Percentiles rank a stretch among this genome's conserved stretches.
Conservation (phyloP, 352 stramenopile species). For the Pythium apleroticum region DNA sequence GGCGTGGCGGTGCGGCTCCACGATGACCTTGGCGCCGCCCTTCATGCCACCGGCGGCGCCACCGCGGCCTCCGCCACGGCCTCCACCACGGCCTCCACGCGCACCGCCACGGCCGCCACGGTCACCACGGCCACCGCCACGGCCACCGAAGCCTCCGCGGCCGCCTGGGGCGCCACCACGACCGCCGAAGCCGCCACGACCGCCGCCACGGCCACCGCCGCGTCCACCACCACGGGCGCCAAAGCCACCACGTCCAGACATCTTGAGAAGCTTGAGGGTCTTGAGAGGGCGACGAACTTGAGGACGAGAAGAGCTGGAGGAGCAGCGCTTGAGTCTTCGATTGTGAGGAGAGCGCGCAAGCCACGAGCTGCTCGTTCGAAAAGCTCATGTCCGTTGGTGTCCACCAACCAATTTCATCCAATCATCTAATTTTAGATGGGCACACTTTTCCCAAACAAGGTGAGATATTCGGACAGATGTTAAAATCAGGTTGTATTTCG, state of each 20-base stretch:
- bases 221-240: slow-evolving; percentile 48
- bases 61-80: slow-evolving; percentile 65
- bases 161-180: slow-evolving; percentile 49
- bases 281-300: slow-evolving; percentile 7
- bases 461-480: background rate
- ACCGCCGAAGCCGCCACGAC: slow-evolving; percentile 28
- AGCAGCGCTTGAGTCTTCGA: slow-evolving; percentile 5
- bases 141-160: slow-evolving; percentile 26
- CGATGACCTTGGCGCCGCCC: slow-evolving; percentile 96
- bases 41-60: slow-evolving; percentile 90
- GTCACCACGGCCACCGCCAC: slow-evolving; percentile 51
- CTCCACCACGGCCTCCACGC: slow-evolving; percentile 45
- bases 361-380: background rate
- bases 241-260: slow-evolving; percentile 62
- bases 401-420: slow-evolving; percentile 32
- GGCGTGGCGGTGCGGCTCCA: slow-evolving; percentile 97
- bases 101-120: slow-evolving; percentile 43
- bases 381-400: slow-evolving; percentile 8
- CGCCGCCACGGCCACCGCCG: slow-evolving; percentile 34
- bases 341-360: background rate
- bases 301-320: background rate
- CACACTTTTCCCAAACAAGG: slow-evolving; percentile 18
- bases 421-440: slow-evolving; percentile 6
- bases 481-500: slow-evolving; percentile 27
- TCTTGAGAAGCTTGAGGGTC: slow-evolving; percentile 18